A percentile compares a stretch with the other conserved stretches of the same genome.
Evolutionary conservation across 1,284 basidiomycete genomes (phyloP).

Genomic region (Ganoderma leucocontextum): DNA sequence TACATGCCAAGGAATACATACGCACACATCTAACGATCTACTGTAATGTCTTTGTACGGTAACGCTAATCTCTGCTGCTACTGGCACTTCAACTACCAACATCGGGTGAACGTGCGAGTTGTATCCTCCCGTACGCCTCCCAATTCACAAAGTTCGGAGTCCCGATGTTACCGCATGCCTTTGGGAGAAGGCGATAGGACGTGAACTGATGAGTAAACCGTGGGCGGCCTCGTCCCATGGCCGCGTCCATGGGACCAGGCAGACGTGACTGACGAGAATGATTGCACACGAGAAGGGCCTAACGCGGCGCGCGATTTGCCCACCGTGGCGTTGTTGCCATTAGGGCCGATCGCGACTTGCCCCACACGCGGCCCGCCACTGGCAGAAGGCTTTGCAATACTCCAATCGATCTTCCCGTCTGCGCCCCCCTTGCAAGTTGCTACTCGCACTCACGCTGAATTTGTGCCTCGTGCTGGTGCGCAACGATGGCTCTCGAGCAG

Average conservation of each 20-base stretch:
- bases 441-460: conserved; percentile 4
- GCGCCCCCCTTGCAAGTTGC: conserved; percentile 8
- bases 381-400: background rate
- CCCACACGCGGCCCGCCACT: background rate
- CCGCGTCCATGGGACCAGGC: background rate
- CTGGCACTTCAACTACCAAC: background rate
- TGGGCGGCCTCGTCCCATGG: background rate
- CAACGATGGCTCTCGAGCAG: conserved; percentile 61
- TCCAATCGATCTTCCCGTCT: conserved; percentile 15
- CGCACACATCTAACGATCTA: background rate
- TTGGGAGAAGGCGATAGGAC: conserved; percentile 1
- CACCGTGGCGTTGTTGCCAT: conserved; percentile 16
- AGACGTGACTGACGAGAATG: background rate
- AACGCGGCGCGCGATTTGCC: conserved; percentile 2
- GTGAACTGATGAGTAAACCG: background rate
- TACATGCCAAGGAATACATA: background rate
- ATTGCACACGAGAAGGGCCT: background rate
- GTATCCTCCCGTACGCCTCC: background rate
- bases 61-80: conserved; percentile 16
- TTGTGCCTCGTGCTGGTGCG: conserved; percentile 1
- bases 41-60: conserved; percentile 20
- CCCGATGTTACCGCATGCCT: background rate
- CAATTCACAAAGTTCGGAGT: background rate
- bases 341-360: background rate
- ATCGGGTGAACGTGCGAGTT: background rate